These are phyloP conservation scores for Vitis cinerea DNA, from an alignment of 164 flowering plant species.

Conservation along the genomic window DNA sequence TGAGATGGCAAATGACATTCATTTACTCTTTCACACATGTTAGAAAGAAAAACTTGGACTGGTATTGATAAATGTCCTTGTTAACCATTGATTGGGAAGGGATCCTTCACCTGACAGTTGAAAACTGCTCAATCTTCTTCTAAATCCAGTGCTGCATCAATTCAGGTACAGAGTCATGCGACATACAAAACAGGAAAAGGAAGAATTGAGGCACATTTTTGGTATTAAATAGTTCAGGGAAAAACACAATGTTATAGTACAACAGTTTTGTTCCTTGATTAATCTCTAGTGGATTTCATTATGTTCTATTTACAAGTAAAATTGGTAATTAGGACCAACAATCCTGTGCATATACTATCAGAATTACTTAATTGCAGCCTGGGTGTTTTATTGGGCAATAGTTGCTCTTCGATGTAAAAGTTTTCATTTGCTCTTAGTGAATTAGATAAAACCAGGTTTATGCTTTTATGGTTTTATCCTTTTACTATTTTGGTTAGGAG, in stretches of 20 bases:
- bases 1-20: too few species aligned
- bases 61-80: neutral
- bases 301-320: neutral
- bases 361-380: too few species aligned
- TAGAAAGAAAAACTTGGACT: neutral
- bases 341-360: too few species aligned
- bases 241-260: neutral
- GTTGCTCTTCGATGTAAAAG: neutral
- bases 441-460: neutral
- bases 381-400: neutral
- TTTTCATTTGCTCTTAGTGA: neutral
- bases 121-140: neutral
- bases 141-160: neutral
- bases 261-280: neutral
- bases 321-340: neutral
- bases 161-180: neutral
- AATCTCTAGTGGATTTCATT: neutral
- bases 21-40: neutral
- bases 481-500: neutral
- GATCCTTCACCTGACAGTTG: neutral
- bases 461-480: too few species aligned
- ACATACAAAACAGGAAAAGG: neutral
- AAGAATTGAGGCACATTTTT: neutral
- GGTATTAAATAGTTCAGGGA: neutral
- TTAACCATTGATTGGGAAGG: neutral